Percentiles rank a stretch among this genome's conserved stretches.
Evolutionary conservation across 202 grass and related monocot genomes (phyloP).

Genomic region (Setaria viridis): DNA sequence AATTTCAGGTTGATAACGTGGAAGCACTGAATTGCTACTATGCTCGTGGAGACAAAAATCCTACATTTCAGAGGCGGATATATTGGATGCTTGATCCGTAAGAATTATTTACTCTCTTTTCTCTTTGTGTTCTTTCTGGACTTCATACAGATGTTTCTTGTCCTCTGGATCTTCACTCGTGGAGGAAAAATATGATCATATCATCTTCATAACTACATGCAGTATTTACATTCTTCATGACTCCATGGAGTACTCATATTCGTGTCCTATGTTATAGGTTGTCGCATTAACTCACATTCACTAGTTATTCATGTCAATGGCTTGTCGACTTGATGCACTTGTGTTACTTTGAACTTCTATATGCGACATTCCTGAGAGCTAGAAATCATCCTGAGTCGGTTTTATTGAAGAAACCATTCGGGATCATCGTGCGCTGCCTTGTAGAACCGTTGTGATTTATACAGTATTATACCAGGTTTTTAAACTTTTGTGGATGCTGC

Average conservation of each 20-base stretch:
- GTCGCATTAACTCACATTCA: slow-evolving; percentile 14
- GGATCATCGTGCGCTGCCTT: not conserved
- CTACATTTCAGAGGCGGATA: slow-evolving; percentile 72
- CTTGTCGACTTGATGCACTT: not conserved
- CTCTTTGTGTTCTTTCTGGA: not conserved
- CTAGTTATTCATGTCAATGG: slow-evolving; percentile 5
- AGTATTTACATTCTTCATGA: not conserved
- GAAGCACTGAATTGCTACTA: slow-evolving; percentile 81
- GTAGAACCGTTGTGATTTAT: slow-evolving; percentile 17
- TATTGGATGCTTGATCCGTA: slow-evolving; percentile 99
- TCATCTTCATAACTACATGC: not conserved
- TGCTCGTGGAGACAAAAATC: slow-evolving; percentile 67
- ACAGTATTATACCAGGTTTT: not conserved
- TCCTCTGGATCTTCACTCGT: not conserved
- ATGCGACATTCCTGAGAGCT: slow-evolving; percentile 18
- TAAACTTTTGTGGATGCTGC: not conserved
- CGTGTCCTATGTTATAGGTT: not conserved
- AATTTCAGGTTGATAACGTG: slow-evolving; percentile 73
- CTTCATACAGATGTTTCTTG: not conserved
- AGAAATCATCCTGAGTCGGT: slow-evolving; percentile 7
- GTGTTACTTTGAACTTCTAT: slow-evolving; percentile 35
- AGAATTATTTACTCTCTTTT: slow-evolving; percentile 48
- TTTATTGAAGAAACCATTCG: not conserved
- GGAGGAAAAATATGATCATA: not conserved
- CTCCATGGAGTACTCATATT: not conserved